Conservation (phyloP, 2,329 filamentous ascomycete species). For the Hyphodiscus sp. region DNA sequence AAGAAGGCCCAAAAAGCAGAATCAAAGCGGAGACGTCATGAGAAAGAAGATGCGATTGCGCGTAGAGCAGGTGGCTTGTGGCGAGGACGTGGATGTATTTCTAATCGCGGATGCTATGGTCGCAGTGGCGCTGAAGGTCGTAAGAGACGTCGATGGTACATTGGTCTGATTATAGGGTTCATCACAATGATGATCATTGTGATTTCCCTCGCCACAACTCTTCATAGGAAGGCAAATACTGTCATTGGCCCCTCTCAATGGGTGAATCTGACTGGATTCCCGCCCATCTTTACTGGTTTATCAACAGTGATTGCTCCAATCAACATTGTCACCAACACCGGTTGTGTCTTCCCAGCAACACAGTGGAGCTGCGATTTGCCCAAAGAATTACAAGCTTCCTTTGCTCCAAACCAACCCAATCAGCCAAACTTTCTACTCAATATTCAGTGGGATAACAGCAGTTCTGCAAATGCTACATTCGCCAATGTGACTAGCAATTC, state of each 20-base stretch:
- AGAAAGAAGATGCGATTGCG: constrained; percentile 59
- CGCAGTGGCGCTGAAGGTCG: constrained; percentile 56
- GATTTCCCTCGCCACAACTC: constrained; percentile 50
- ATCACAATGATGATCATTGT: constrained; percentile 50
- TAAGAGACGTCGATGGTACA: constrained; percentile 54
- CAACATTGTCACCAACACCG: constrained; percentile 54
- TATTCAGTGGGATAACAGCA: constrained; percentile 64
- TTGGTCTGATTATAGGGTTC: constrained; percentile 44
- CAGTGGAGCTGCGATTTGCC: constrained; percentile 85
- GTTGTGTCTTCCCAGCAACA: constrained; percentile 65
- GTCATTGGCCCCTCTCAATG: constrained; percentile 46
- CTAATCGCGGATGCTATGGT: constrained; percentile 58
- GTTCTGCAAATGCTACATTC: constrained; percentile 37
- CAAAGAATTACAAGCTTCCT: constrained; percentile 63
- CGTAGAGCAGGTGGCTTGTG: constrained; percentile 54
- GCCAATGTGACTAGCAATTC: constrained; percentile 29
- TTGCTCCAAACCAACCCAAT: constrained; percentile 55
- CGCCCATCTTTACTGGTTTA: constrained; percentile 78
- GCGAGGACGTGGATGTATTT: constrained; percentile 59
- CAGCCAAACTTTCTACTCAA: constrained; percentile 76
- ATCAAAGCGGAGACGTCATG: constrained; percentile 45
- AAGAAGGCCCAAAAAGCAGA: constrained; percentile 26
- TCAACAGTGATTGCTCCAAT: constrained; percentile 71
- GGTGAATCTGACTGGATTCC: constrained; percentile 81
- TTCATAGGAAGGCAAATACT: constrained; percentile 37